Percentiles rank a stretch among this genome's conserved stretches.
phyloP scores from a whole-genome alignment of 441 rosid species.

The Aleurites moluccanus region DNA sequence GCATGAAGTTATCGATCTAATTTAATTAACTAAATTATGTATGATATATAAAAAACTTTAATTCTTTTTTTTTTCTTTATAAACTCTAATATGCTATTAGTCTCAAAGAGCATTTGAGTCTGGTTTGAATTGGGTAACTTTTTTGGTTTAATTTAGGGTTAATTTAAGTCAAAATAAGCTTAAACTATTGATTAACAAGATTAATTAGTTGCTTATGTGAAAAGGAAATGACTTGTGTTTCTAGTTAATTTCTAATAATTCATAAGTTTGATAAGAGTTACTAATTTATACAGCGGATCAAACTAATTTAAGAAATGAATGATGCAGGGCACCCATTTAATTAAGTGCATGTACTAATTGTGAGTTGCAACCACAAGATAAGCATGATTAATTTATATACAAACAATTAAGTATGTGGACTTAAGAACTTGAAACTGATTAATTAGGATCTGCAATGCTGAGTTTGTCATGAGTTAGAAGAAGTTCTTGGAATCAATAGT shows the following conservation, averaged over 20 bases:
- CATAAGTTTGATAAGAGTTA: slow-evolving; percentile 41
- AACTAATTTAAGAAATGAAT: slow-evolving; percentile 22
- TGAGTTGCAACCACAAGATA: slow-evolving; percentile 19
- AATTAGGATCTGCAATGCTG: not conserved
- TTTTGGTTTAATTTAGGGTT: slow-evolving; percentile 36
- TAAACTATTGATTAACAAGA: slow-evolving; percentile 19
- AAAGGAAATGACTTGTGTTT: slow-evolving; percentile 39
- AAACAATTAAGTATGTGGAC: not conserved
- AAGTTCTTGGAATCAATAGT: too few species aligned
- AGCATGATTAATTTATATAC: slow-evolving; percentile 23
- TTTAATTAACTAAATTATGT: slow-evolving; percentile 33
- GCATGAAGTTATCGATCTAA: slow-evolving; percentile 38
- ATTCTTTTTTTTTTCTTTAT: slow-evolving; percentile 10
- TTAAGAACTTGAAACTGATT: not conserved
- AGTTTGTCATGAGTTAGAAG: not conserved
- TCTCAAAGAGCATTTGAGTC: slow-evolving; percentile 34
- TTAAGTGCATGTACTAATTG: not conserved
- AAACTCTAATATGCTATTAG: slow-evolving; percentile 19
- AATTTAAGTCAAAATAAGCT: slow-evolving; percentile 27
- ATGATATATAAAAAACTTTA: not conserved
- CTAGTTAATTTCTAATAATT: slow-evolving; percentile 24
- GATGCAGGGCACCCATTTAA: not conserved
- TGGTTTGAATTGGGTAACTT: slow-evolving; percentile 49
- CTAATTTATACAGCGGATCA: slow-evolving; percentile 27
- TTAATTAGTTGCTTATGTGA: slow-evolving; percentile 26